Base-by-base conservation (phyloP, 306 rosid species). In the Neltuma alba region DNA sequence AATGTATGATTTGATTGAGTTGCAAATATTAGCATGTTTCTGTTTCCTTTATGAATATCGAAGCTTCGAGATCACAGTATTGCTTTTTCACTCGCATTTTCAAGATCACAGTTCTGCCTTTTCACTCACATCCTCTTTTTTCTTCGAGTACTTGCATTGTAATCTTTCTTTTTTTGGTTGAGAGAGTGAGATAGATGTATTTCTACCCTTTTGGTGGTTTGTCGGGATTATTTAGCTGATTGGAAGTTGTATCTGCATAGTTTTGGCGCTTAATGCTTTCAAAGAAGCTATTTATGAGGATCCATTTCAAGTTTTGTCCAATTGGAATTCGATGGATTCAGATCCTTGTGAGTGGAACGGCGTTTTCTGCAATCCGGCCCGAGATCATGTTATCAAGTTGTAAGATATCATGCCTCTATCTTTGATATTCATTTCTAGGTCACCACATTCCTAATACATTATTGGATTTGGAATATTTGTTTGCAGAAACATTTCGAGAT, bases 261-360 rank as follows among this genome's bases (percentile, higher is more conserved):
- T 90, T 84, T 50, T 0, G 63, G 97, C 90, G 7, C 99, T 96
- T 68, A 75, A 12, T 23, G 68, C 84, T 60, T 93, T 96, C 85
- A 96, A 82, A 84, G 92, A 88, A 89, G 97, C 92, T 40, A 85
- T 96, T 67, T 87, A 41, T 81, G 99, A 96, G 65, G 99, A 96
- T 85, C 98, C 99, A 42, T 81, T 41, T 45, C 86, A 50, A 76
- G 88, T 90, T 77, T 83, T 96, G 83, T 88, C 93, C 70, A 82
- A 87, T 83, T 96, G 99, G 99, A 91, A 93, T 78, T 38, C 87
- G 75, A 61, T 89, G 79, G 96, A 86, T 78, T 70, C 86, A 80
- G 93, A 96, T 91, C 99, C 94, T 82, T 96, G 99, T 83, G 89
- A 84, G 50, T 96, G 99, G 99, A 48, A 75, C 72, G 96, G 99